phyloP scores from a whole-genome alignment of 2,329 filamentous ascomycete genomes.

The Diaporthe destruens region DNA sequence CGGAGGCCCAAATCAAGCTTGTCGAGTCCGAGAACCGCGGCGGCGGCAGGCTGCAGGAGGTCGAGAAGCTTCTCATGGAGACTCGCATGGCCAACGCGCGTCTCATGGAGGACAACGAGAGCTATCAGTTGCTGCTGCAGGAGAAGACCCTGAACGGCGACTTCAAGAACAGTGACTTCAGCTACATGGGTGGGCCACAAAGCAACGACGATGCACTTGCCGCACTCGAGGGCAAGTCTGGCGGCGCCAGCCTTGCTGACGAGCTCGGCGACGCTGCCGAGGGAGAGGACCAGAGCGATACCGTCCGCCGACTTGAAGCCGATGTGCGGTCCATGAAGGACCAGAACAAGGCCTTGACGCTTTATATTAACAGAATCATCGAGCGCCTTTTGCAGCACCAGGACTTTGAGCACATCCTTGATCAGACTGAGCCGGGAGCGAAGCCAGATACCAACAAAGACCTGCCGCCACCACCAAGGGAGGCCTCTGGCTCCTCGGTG shows the following conservation, averaged over 20 bases:
- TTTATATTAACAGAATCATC: slow-evolving; percentile 99
- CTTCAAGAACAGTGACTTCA: slow-evolving; percentile 85
- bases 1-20: slow-evolving; percentile 94
- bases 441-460: slow-evolving; percentile 79
- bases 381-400: slow-evolving; percentile 93
- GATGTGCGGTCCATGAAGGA: slow-evolving; percentile 87
- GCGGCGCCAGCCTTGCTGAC: slow-evolving; percentile 78
- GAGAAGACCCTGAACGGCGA: slow-evolving; percentile 97
- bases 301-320: slow-evolving; percentile 77
- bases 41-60: slow-evolving; percentile 85
- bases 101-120: slow-evolving; percentile 98
- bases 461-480: slow-evolving; percentile 78
- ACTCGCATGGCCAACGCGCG: slow-evolving; percentile 95
- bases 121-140: slow-evolving; percentile 93
- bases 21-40: slow-evolving; percentile 95
- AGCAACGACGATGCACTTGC: slow-evolving; percentile 74
- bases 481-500: slow-evolving; percentile 63
- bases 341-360: slow-evolving; percentile 94
- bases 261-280: slow-evolving; percentile 81
- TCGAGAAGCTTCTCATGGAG: slow-evolving; percentile 92
- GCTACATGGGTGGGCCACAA: slow-evolving; percentile 70
- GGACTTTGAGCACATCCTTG: slow-evolving; percentile 93
- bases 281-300: slow-evolving; percentile 65
- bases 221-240: slow-evolving; percentile 69
- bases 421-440: slow-evolving; percentile 75